Percentiles rank a stretch among this genome's conserved stretches.
Conservation (phyloP, 1,284 basidiomycete genomes). For the Sphagnurus paluster region DNA sequence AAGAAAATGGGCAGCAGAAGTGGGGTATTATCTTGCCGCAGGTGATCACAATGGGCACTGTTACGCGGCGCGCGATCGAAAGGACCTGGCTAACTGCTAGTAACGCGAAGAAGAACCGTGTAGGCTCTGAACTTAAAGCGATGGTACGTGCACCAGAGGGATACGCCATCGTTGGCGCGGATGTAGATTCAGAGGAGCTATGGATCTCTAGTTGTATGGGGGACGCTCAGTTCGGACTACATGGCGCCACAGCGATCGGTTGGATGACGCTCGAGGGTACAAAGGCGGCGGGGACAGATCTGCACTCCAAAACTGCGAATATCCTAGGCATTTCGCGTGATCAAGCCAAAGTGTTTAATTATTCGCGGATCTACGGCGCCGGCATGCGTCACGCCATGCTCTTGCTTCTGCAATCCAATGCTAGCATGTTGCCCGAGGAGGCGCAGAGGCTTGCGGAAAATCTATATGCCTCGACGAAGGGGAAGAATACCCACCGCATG, state of each 20-base stretch:
- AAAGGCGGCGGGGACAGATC: conserved; percentile 93
- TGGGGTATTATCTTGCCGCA: conserved; percentile 95
- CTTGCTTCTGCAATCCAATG: conserved; percentile 85
- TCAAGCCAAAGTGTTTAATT: conserved; percentile 99
- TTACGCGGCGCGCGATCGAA: conserved; percentile 96
- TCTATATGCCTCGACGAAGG: conserved; percentile 93
- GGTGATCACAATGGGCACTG: conserved; percentile 97
- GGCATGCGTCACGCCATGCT: conserved; percentile 94
- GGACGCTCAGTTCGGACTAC: conserved; percentile 96
- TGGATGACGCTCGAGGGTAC: conserved; percentile 99
- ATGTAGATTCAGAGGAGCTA: conserved; percentile 98
- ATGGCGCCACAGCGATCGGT: conserved; percentile 95
- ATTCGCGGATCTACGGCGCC: conserved; percentile 97
- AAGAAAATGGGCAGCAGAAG: conserved; percentile 43
- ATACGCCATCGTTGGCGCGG: conserved; percentile 95
- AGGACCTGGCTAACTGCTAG: conserved; percentile 98
- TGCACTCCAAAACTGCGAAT: conserved; percentile 95
- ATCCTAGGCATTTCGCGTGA: conserved; percentile 94
- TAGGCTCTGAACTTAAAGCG: conserved; percentile 96
- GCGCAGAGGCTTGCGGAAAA: conserved; percentile 84
- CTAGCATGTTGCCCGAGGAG: conserved; percentile 75
- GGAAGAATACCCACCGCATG: conserved; percentile 74
- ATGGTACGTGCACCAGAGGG: conserved; percentile 96
- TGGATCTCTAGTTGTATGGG: conserved; percentile 99
- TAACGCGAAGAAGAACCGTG: conserved; percentile 96